Base-by-base conservation (phyloP, 495 filamentous ascomycete species). In the Neurospora cerealis region DNA sequence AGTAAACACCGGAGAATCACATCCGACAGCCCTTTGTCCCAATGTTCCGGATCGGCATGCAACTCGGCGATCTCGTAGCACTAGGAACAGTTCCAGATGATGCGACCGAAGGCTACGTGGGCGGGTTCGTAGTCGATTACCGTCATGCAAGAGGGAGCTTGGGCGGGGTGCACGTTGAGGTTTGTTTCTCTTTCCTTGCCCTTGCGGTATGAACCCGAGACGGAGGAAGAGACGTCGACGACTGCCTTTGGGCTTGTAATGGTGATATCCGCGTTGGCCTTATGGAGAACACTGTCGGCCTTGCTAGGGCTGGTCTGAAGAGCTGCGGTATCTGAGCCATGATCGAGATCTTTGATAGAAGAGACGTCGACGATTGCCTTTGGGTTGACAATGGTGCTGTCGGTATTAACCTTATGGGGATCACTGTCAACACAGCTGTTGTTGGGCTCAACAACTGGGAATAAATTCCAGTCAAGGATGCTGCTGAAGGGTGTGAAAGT, bases 21-120 rank as follows among this genome's bases (percentile, higher is more conserved):
- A 28, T 34, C 28, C 32, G 8, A 19, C 54, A 66, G 54, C 28
- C 28, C 28, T 34, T 66, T 32, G 32, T 28, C 54, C 28, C 15
- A 15, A 34, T 66, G 6, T 36, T 15, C 2, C 13, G 32, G 6
- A 34, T 32, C 54, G 28, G 9, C 54, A 66, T 66, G 28, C 28
- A 66, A 4, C 24, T 89, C 87, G n/a, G 83, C 83, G 70, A 89
- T 79, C 13, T 84, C 80, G 72, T 87, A 88, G 72, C 87, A 87
- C 81, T 85, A 86, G n/a, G 81, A 84, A 11, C 86, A 86, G 76
- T 89, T 87, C 32, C 85, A 83, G 71, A 87, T 80, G 5, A 88
- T 80, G 28, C 87, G 83, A 72, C 85, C 87, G 86, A 89, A 88
- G 3, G 77, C 87, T 1, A 87, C 82, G 28, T 76, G 71, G 62